Evolutionary conservation across 1,139 yeast genomes (phyloP).

Genomic region (Candida mesenterica): DNA sequence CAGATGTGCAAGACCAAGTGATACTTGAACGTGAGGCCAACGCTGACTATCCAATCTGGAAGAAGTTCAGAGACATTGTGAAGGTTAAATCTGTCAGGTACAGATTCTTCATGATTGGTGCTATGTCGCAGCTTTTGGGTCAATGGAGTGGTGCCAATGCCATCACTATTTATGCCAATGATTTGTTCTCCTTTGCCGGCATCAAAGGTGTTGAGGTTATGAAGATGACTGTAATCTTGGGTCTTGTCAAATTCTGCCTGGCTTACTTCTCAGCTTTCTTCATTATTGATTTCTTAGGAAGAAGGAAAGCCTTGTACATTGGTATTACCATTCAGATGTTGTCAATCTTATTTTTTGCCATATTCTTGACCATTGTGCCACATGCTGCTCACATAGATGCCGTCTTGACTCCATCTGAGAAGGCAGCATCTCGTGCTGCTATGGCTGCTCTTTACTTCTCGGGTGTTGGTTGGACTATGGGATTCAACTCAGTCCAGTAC

Average conservation of each 20-base stretch:
- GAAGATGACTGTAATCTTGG: conserved; percentile 48
- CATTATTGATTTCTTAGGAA: conserved; percentile 46
- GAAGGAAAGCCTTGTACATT: conserved; percentile 31
- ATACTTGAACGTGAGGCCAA: conserved; percentile 37
- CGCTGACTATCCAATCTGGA: conserved; percentile 14
- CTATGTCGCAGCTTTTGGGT: conserved; percentile 49
- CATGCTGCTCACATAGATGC: conserved; percentile 15
- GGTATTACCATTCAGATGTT: conserved; percentile 27
- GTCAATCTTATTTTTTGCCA: conserved; percentile 19
- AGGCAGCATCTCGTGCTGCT: conserved; percentile 19
- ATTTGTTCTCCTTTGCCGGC: conserved; percentile 54
- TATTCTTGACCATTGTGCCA: conserved; percentile 22
- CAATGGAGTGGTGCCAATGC: conserved; percentile 63
- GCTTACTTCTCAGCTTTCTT: conserved; percentile 44
- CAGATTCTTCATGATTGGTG: conserved; percentile 44
- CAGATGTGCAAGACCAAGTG: conserved; percentile 48
- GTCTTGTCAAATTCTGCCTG: conserved; percentile 44
- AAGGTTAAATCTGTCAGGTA: conserved; percentile 38
- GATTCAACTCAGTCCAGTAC: conserved; percentile 24
- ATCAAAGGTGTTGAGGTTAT: conserved; percentile 30
- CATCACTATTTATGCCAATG: conserved; percentile 42
- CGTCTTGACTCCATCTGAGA: conserved; percentile 15
- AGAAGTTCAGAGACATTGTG: conserved; percentile 32
- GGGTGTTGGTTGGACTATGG: conserved; percentile 27
- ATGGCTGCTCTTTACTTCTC: conserved; percentile 23